Conservation (phyloP, 352 stramenopile genomes). For the Phytophthora litchii region DNA sequence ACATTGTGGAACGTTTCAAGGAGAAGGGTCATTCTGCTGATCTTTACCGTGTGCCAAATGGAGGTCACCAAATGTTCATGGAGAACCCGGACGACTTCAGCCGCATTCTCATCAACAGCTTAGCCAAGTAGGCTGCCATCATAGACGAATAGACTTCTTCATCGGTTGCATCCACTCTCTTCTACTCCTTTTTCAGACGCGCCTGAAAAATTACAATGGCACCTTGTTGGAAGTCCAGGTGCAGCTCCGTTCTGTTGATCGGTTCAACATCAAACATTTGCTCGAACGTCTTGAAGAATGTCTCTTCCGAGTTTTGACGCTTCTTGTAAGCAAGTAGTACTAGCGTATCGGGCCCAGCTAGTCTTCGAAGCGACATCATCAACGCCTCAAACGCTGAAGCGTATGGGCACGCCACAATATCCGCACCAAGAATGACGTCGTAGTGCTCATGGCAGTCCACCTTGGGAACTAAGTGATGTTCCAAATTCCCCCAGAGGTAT, state of each 20-base stretch:
- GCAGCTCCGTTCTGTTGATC: conserved; percentile 51
- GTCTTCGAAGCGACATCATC: conserved; percentile 51
- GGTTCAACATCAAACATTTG: conserved; percentile 51
- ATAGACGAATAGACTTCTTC: conserved; percentile 22
- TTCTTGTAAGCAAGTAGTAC: conserved; percentile 82
- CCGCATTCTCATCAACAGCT: conserved; percentile 53
- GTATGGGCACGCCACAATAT: conserved; percentile 88
- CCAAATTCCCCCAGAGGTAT: conserved; percentile 70
- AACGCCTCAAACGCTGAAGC: conserved; percentile 67
- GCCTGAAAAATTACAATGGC: conserved; percentile 74
- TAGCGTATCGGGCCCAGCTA: conserved; percentile 48
- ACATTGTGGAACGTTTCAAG: conserved; percentile 68
- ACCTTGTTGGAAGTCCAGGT: conserved; percentile 66
- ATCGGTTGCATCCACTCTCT: conserved; percentile 1
- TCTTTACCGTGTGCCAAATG: conserved; percentile 67
- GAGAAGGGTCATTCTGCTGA: conserved; percentile 36
- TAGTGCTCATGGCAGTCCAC: conserved; percentile 31
- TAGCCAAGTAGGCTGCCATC: conserved; percentile 18
- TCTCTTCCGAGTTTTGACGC: conserved; percentile 63
- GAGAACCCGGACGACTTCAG: conserved; percentile 83
- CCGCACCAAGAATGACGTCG: conserved; percentile 79
- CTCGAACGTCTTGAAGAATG: conserved; percentile 68
- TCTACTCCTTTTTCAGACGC: conserved; percentile 29
- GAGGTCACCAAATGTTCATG: conserved; percentile 84
- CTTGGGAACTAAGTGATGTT: conserved; percentile 31